Evolutionary conservation across 306 rosid genomes (phyloP).

Genomic region (Cicer yamashitae): DNA sequence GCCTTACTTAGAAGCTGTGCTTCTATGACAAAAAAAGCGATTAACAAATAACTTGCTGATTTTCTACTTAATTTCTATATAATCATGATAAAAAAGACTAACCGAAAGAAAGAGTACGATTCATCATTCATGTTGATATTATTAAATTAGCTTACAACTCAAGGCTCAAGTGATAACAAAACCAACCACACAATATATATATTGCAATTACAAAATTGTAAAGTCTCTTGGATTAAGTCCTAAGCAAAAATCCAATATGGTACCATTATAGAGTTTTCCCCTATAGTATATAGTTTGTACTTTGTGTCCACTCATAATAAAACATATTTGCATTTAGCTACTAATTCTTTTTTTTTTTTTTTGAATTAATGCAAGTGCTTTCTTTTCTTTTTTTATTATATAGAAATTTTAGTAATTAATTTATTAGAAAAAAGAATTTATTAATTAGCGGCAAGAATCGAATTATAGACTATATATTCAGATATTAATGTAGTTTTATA

Average conservation of each 20-base stretch:
- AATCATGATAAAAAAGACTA: constrained; percentile 44
- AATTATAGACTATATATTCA: too few species aligned
- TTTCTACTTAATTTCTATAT: constrained; percentile 25
- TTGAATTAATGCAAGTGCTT: too few species aligned
- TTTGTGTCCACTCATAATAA: constrained; percentile 18
- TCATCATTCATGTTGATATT: constrained; percentile 20
- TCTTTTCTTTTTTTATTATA: too few species aligned
- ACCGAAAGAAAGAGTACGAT: constrained; percentile 13
- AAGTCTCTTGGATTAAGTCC: constrained; percentile 40
- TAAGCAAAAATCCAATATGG: constrained; percentile 41
- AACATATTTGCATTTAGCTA: neutral
- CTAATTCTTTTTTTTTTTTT: neutral
- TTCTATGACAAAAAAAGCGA: neutral
- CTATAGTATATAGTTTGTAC: neutral
- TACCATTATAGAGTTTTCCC: constrained; percentile 27
- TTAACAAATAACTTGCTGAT: constrained; percentile 21
- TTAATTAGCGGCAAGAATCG: too few species aligned
- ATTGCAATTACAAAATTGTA: neutral
- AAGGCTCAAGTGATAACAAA: constrained; percentile 33
- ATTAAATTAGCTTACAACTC: constrained; percentile 46
- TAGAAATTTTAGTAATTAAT: too few species aligned
- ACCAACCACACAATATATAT: constrained; percentile 33
- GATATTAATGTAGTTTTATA: too few species aligned
- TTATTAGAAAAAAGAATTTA: too few species aligned
- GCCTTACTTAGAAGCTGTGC: constrained; percentile 10